Evolutionary conservation across 148 eudicot species (phyloP).

Genomic region (Polygonum aviculare): DNA sequence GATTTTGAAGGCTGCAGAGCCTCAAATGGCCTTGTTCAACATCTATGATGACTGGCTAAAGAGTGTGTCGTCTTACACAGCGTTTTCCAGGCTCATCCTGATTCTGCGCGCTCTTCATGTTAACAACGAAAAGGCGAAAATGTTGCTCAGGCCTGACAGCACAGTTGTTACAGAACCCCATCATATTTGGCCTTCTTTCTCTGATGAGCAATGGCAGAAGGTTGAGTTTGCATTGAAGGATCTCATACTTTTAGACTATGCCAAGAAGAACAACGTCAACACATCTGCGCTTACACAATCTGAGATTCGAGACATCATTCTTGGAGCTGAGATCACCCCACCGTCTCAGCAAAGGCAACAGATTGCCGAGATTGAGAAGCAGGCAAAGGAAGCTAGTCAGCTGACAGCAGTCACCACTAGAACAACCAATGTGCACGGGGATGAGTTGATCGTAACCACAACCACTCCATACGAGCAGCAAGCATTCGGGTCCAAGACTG

Average conservation of each 20-base stretch:
- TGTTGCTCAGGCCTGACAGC: slow-evolving; percentile 95
- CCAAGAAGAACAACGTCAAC: slow-evolving; percentile 96
- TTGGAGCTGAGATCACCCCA: slow-evolving; percentile 98
- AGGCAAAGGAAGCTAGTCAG: slow-evolving; percentile 85
- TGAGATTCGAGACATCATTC: slow-evolving; percentile 95
- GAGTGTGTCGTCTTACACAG: slow-evolving; percentile 96
- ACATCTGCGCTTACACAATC: slow-evolving; percentile 95
- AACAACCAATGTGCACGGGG: slow-evolving; percentile 95
- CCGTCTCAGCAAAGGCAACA: slow-evolving; percentile 98
- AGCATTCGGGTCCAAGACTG: slow-evolving; percentile 88
- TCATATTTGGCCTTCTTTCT: slow-evolving; percentile 95
- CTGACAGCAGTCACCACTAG: slow-evolving; percentile 87
- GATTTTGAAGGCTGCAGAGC: slow-evolving; percentile 95
- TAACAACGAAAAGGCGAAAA: slow-evolving; percentile 98
- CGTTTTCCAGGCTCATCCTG: slow-evolving; percentile 88
- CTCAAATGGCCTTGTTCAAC: slow-evolving; percentile 98
- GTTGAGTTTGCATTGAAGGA: slow-evolving; percentile 98
- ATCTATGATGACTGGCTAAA: slow-evolving; percentile 99
- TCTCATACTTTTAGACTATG: slow-evolving; percentile 91
- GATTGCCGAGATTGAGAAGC: slow-evolving; percentile 98
- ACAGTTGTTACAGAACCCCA: slow-evolving; percentile 96
- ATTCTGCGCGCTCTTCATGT: slow-evolving; percentile 97
- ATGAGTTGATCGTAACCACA: slow-evolving; percentile 82
- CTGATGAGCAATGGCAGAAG: slow-evolving; percentile 99
- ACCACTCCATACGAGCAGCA: slow-evolving; percentile 95